Percentiles rank a stretch among this genome's conserved stretches.
Conservation (phyloP, 306 rosid genomes). For the Quillaja saponaria region DNA sequence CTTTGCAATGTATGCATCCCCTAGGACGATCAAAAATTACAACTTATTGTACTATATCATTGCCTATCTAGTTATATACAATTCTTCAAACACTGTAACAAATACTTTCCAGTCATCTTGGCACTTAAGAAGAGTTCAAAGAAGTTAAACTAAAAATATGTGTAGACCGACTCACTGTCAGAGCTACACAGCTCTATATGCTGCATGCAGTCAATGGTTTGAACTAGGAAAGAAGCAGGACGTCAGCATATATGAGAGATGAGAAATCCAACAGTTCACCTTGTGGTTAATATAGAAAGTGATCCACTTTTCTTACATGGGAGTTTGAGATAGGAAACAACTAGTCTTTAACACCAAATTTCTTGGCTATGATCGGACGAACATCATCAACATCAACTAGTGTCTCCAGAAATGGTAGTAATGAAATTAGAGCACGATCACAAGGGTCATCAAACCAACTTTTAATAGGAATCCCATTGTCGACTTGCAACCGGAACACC, state of each 20-base stretch:
- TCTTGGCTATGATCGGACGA: conserved; percentile 69
- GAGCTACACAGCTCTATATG: background rate
- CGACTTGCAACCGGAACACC: conserved; percentile 83
- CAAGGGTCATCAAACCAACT: conserved; percentile 87
- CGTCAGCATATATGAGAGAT: too few relatives aligned
- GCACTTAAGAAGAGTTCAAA: background rate
- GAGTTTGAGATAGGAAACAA: background rate
- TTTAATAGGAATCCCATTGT: conserved; percentile 83
- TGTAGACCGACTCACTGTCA: background rate
- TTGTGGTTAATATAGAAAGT: background rate
- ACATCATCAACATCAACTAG: conserved; percentile 80
- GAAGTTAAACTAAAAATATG: background rate
- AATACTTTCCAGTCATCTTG: conserved; percentile 8
- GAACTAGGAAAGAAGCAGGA: background rate
- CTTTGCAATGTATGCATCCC: too few relatives aligned
- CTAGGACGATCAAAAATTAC: conserved; percentile 15
- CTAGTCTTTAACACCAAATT: conserved; percentile 60
- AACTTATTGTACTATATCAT: conserved; percentile 19
- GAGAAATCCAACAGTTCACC: background rate
- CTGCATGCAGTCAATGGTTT: background rate
- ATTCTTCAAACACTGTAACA: too few relatives aligned
- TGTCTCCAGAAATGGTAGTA: conserved; percentile 84
- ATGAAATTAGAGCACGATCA: conserved; percentile 60
- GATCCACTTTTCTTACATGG: too few relatives aligned
- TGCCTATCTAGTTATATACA: conserved; percentile 8